These are phyloP conservation scores for Acanthamoeba royreba DNA, from an alignment of 208 protist genomes.

Conservation along the genomic window DNA sequence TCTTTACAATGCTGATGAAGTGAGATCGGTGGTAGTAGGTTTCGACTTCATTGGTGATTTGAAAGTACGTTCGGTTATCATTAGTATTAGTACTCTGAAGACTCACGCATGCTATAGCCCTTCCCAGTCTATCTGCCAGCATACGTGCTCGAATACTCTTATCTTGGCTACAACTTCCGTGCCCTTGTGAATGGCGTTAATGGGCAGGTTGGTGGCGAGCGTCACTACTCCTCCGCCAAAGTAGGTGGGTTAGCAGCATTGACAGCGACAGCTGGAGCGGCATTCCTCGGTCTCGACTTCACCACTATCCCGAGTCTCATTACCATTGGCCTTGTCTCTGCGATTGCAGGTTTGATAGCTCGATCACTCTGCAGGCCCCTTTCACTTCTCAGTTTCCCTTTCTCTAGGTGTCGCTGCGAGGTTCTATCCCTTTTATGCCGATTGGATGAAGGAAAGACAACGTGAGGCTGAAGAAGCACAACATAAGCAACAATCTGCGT, in stretches of 20 bases:
- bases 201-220: not conserved
- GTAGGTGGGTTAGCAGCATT: not conserved
- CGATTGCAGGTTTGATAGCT: not conserved
- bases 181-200: not conserved
- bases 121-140: not conserved
- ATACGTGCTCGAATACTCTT: not conserved
- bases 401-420: not conserved
- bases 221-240: not conserved
- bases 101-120: not conserved
- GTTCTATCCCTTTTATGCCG: not conserved
- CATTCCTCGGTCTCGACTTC: not conserved
- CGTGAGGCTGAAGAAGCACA: not conserved
- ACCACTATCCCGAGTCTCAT: not conserved
- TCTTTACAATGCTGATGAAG: not conserved
- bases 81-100: not conserved
- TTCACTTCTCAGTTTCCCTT: not conserved
- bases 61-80: not conserved
- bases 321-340: not conserved
- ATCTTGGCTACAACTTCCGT: not conserved
- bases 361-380: no score
- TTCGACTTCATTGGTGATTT: not conserved
- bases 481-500: not conserved
- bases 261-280: not conserved
- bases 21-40: not conserved
- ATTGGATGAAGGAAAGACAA: not conserved